phyloP scores from a whole-genome alignment of 305 asterid genomes.

The Solanum hybrid region DNA sequence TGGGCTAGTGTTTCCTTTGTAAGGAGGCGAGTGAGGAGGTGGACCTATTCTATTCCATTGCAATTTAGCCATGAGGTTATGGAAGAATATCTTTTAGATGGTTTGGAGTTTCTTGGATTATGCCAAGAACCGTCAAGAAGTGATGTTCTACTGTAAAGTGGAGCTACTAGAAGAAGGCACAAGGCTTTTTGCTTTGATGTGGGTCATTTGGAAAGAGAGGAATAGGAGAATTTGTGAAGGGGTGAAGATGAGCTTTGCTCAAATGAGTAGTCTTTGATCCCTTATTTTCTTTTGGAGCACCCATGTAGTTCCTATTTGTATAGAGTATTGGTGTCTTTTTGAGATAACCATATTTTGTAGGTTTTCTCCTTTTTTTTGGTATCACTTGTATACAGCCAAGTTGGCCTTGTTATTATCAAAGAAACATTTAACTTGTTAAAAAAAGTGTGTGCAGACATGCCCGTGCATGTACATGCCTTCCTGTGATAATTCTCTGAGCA shows the following conservation, averaged over 20 bases:
- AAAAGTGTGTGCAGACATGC: neutral
- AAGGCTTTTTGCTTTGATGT: neutral
- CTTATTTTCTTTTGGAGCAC: neutral
- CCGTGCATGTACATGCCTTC: neutral
- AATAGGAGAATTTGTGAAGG: neutral
- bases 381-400: neutral
- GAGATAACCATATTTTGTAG: neutral
- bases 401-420: neutral
- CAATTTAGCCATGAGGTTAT: neutral
- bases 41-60: neutral
- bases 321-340: neutral
- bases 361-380: neutral
- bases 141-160: neutral
- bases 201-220: neutral
- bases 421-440: neutral
- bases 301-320: neutral
- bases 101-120: neutral
- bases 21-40: neutral
- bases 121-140: neutral
- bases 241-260: neutral
- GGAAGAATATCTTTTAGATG: neutral
- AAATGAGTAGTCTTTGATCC: neutral
- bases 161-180: neutral
- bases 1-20: neutral
- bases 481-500: neutral